Percentiles rank a stretch among this genome's conserved stretches.
These are phyloP conservation scores for Whalleya microplaca DNA, from an alignment of 2,329 filamentous ascomycete genomes.

Conservation along the genomic window DNA sequence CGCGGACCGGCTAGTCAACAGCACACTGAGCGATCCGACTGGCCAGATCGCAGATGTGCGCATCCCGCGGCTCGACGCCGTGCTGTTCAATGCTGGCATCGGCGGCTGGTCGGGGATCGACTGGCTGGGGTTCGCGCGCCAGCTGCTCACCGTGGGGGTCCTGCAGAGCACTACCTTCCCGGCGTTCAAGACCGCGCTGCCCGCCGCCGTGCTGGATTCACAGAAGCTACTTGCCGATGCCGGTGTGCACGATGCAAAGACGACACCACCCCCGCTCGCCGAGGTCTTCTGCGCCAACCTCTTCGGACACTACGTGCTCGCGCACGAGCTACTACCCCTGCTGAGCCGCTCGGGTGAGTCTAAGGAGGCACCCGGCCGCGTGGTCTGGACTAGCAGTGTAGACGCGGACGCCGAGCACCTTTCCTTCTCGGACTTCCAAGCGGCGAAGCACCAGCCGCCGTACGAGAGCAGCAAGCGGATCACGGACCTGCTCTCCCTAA, in stretches of 20 bases:
- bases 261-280: constrained; percentile 66
- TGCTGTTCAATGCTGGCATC: constrained; percentile 87
- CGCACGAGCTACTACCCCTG: constrained; percentile 77
- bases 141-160: constrained; percentile 61
- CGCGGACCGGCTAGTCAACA: constrained; percentile 50
- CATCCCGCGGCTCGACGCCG: constrained; percentile 74
- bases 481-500: constrained; percentile 82
- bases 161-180: constrained; percentile 76
- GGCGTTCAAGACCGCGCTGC: constrained; percentile 68
- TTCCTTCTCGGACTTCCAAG: constrained; percentile 74
- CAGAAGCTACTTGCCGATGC: constrained; percentile 36
- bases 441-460: constrained; percentile 60
- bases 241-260: constrained; percentile 30
- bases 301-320: constrained; percentile 92
- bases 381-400: constrained; percentile 87
- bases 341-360: constrained; percentile 54
- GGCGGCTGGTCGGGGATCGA: constrained; percentile 83
- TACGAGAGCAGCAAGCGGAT: constrained; percentile 91
- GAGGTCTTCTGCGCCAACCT: constrained; percentile 89
- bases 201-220: constrained; percentile 48
- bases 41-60: constrained; percentile 43
- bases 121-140: constrained; percentile 62
- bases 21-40: constrained; percentile 50
- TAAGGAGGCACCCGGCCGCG: constrained; percentile 57
- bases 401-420: constrained; percentile 65